Evolutionary conservation across 164 flowering plant species (phyloP), one percentile per base, ranked within the genome.

Genomic region (Aristolochia contorta): DNA sequence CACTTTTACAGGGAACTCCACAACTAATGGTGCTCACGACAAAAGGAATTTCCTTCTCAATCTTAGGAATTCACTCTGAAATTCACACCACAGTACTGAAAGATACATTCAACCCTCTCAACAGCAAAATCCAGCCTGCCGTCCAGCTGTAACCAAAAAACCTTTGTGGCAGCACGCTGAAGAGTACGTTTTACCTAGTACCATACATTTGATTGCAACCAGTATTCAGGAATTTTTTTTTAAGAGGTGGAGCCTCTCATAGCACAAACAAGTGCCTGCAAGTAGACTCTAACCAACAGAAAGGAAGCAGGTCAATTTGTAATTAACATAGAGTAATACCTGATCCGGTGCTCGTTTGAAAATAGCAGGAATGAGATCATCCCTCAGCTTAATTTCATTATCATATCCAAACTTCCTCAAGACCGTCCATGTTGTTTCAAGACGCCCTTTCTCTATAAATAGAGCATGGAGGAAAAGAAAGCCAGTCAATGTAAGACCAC

Each of bases 401-500:
- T 94, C 83, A 62, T 94, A 94, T 27, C 96, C 99, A 77, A 86
- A 94, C 68, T 91, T 91, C 73, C 97, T 82, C 47, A 94, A 71
- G 46, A 94, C 99, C 20, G 97, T 89, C 99, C 99, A 94, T 55
- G 99, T 94, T 70, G 99, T 94, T 80, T 94, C 99, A 47, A 94
- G 73, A 25, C 96, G 91, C 32, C 96, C 97, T 64, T 91, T 94
- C 65, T 94, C 99, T 48, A 94, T 94, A 66, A 94, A 94, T 25
- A 94, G 79, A 16, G 96, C 93, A 80, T 94, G 97, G 47, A 94
- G 96, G 73, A 86, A 89, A 56, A 94, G 88, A 57, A 94, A 91
- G 16, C 97, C 97, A 2, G 90, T 75, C 80, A 89, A 76, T 51
- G 97, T 91, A 65, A 91, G 96, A 47, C 99, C 99, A 60, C 67